Evolutionary conservation across 1,139 yeast genomes (phyloP).

Genomic region (Sugiyamaella xylanicola): DNA sequence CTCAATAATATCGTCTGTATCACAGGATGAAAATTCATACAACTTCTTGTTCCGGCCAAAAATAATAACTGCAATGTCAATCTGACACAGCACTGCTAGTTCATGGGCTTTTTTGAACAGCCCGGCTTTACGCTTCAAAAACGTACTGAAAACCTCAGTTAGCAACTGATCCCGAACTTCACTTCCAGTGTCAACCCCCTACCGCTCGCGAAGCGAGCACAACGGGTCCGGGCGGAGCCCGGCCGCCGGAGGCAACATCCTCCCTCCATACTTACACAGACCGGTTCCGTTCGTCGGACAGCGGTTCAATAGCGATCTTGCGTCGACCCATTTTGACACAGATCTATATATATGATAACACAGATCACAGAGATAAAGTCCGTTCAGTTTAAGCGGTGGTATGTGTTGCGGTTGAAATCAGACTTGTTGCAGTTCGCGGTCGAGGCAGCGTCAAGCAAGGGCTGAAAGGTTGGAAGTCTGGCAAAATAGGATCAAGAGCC

Average conservation of each 20-base stretch:
- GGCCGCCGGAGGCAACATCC: conserved; percentile 5
- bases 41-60: conserved; percentile 81
- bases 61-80: conserved; percentile 87
- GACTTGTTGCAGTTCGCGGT: no score
- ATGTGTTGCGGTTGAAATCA: no score
- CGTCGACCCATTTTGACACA: conserved; percentile 82
- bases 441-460: no score
- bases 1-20: conserved; percentile 61
- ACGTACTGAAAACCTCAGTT: conserved; percentile 53
- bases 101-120: conserved; percentile 96
- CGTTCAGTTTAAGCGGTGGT: no score
- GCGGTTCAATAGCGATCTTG: conserved; percentile 90
- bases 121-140: conserved; percentile 93
- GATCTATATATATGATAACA: not conserved
- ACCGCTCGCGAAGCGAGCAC: conserved; percentile 1
- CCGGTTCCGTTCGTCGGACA: conserved; percentile 85
- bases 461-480: no score
- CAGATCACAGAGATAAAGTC: not conserved
- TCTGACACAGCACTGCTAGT: conserved; percentile 86
- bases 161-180: not conserved
- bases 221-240: conserved; percentile 2
- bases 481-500: not conserved
- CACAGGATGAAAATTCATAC: conserved; percentile 79
- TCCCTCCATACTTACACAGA: conserved; percentile 42
- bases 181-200: not conserved